Conservation (phyloP, 1,284 basidiomycete genomes). For the Kalmanozyma brasiliensis region DNA sequence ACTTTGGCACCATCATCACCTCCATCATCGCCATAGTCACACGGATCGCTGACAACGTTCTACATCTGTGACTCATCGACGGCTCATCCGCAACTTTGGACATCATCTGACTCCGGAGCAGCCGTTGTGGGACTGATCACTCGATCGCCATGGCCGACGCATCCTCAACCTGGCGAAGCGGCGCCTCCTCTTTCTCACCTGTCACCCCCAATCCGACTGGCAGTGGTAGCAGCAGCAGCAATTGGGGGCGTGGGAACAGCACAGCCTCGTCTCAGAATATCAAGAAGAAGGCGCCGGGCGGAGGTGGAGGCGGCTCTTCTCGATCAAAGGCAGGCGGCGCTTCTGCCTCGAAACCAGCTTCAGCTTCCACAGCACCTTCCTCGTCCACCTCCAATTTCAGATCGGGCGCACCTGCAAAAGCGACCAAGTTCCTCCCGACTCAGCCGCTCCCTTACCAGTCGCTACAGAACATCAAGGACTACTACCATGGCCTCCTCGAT, state of each 20-base stretch:
- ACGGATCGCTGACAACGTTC: too few relatives aligned
- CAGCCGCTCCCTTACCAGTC: constrained; percentile 41
- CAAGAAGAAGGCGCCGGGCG: constrained; percentile 22
- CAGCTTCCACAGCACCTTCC: background rate
- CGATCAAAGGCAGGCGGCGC: constrained; percentile 13
- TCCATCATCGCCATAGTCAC: too few relatives aligned
- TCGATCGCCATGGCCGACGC: constrained; percentile 41
- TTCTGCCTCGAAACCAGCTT: constrained; percentile 2
- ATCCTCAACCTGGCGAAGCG: constrained; percentile 35
- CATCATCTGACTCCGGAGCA: too few relatives aligned
- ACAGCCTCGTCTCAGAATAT: constrained; percentile 8
- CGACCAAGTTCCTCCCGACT: constrained; percentile 47
- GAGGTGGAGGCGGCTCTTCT: constrained; percentile 5
- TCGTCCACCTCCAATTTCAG: constrained; percentile 27
- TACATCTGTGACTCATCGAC: too few relatives aligned
- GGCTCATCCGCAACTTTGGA: too few relatives aligned
- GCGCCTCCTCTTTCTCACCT: constrained; percentile 12
- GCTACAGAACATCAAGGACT: constrained; percentile 44
- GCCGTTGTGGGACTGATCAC: too few relatives aligned
- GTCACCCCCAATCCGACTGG: constrained; percentile 1
- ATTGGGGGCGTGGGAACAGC: constrained; percentile 29
- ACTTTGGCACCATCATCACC: too few relatives aligned
- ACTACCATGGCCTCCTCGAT: constrained; percentile 44
- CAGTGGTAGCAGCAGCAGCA: constrained; percentile 5
- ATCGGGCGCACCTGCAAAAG: constrained; percentile 25